Evolutionary conservation across 805 yeast genomes (phyloP), one percentile per base, ranked within the genome.

Genomic region (Starmerella potacharoeniae): DNA sequence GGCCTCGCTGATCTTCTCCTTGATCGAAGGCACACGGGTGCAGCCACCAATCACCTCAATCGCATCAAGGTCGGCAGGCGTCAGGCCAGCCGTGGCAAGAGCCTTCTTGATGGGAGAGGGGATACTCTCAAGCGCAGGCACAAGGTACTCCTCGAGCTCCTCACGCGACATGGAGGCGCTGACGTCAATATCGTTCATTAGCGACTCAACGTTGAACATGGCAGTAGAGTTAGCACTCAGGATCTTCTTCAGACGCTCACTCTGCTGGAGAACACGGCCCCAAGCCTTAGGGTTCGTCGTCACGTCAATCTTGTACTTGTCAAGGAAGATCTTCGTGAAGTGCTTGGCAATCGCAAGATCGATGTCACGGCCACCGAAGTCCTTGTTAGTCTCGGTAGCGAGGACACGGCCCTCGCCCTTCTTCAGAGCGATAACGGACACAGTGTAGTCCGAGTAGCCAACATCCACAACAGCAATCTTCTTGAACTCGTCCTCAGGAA

Each of bases 41-140:
- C 95, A 86, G 65, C 99, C 99, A 76, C 99, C 99, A 69, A 93
- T 84, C 58, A 93, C 82, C 77, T 93, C 99, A 64, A 93, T 83
- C 52, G 89, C 81, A 74, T 90, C 96, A 58, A 93, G 74, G 58
- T 90, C 95, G 30, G 75, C 86, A 59, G 76, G 74, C 39, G 80
- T 68, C 58, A 93, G 69, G 58, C 84, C 84, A 56, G 98, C 93
- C 68, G 80, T 82, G 66, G 78, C 78, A 69, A 93, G 77, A 59
- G 97, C 97, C 52, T 73, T 69, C 71, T 85, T 85, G 64, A 90
- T 77, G 66, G 97, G 97, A 48, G 73, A 78, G 62, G 79, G 72
- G 60, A 89, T 77, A 74, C 90, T 81, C 62, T 76, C 81, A 66
- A 93, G 78, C 66, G 87, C 76, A 60, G 97, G 97, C 63, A 78